Base-by-base conservation (phyloP, 2,329 filamentous ascomycete genomes). In the Bipolaris gigantea region DNA sequence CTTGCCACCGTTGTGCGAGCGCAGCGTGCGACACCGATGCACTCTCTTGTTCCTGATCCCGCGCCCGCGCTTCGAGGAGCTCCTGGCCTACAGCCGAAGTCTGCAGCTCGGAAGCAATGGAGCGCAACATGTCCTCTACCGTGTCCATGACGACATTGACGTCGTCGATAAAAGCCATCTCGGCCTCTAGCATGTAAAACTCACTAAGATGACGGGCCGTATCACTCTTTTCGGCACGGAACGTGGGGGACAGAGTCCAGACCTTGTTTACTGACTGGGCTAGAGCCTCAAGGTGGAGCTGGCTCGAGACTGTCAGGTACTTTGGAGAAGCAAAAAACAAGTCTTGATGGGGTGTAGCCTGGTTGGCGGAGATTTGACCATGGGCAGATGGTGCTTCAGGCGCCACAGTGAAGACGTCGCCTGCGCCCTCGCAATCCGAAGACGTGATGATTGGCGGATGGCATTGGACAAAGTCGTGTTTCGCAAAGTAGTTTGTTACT, bases 141-240 rank as follows among this genome's bases (percentile, higher is more conserved):
- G 93, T 74, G 52, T 87, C 80, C 83, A 96, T 94, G 63, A 99
- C 80, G 23, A 83, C 78, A 27, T 82, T 77, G 61, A 96, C 80
- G 59, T 85, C 78, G 42, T 89, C 81, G 38, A 88, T 83, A 72
- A 96, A 96, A 66, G 86, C 88, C 71, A 92, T 80, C 74, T 99
- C 94, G 15, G 88, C 92, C 75, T 99, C 94, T 2, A 99, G 83
- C 94, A 99, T 97, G 77, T 97, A 97, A 69, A 99, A 97, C 71
- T 99, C 94, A 77, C 91, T 96, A 57, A 99, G 80, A 75, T 99
- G 94, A 25, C 94, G 86, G 5, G 92, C 87, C 0, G 94, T 97
- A 69, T 97, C 92, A 75, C 92, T 97, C 58, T 73, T 73, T 38
- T 73, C 94, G 4, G 94, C 94, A 34, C 94, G 86, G 71, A 99